Conservation (phyloP, 345 rosid genomes). For the Noccaea bulbosa region DNA sequence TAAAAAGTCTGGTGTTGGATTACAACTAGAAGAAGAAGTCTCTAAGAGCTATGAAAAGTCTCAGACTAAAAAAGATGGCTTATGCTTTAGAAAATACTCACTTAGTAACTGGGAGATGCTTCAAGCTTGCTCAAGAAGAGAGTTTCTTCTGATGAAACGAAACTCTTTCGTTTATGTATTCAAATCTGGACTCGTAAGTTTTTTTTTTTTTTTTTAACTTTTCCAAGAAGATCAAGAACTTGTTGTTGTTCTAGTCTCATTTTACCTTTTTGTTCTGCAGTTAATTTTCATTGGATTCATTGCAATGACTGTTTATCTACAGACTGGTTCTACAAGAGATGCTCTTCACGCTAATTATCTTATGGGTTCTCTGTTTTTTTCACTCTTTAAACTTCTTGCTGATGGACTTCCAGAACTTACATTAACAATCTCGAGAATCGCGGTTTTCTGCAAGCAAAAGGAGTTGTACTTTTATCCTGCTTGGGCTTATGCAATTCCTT, state of each 20-base stretch:
- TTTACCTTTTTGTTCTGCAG: constrained; percentile 20
- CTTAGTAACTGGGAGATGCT: constrained; percentile 49
- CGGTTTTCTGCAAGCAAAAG: constrained; percentile 54
- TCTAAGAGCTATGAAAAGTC: constrained; percentile 41
- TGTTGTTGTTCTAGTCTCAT: neutral
- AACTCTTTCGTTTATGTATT: constrained; percentile 51
- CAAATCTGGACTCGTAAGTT: constrained; percentile 48
- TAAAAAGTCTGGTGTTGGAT: constrained; percentile 40
- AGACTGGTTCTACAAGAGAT: constrained; percentile 42
- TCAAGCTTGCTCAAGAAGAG: constrained; percentile 54
- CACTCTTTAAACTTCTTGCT: constrained; percentile 46
- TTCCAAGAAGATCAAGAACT: neutral
- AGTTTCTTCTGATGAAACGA: constrained; percentile 53
- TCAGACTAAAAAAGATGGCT: constrained; percentile 31
- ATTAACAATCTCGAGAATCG: constrained; percentile 50
- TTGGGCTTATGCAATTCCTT: constrained; percentile 61
- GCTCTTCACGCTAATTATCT: constrained; percentile 47
- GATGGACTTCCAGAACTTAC: constrained; percentile 59
- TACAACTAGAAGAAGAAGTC: constrained; percentile 42
- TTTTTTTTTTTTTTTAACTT: neutral
- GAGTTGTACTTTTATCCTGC: constrained; percentile 50
- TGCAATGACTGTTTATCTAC: constrained; percentile 48
- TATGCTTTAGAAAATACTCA: constrained; percentile 46
- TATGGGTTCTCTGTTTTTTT: constrained; percentile 48
- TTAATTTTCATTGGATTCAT: constrained; percentile 43